Base-by-base conservation (phyloP, 169 alveolate genomes). In the Sarcocystis neurona region DNA sequence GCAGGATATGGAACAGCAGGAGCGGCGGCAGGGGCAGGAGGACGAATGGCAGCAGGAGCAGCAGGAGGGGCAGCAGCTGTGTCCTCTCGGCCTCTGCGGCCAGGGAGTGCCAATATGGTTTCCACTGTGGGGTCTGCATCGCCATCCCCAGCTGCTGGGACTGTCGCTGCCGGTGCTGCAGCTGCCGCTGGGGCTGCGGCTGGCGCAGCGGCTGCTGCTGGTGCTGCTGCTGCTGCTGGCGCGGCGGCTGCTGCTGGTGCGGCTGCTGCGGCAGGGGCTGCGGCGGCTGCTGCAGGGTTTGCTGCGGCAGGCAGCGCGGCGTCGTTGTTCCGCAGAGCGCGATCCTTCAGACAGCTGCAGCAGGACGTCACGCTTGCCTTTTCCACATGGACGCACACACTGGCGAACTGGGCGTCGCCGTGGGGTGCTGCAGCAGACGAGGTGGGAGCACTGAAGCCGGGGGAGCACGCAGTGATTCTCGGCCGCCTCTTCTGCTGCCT, bases 291-390 rank as follows among this genome's bases (percentile, higher is more conserved):
- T 39, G 82, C 6, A 37, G 0, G 34, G 30, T 18, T 18, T 3
- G 50, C 82, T 37, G 2, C 53, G 46, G 58, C 82, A 48, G 32
- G 18, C 47, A 27, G 58, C 15, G 75, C 56, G 5, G 1, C 47
- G 34, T 72, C 82, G 47, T 56, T 72, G 1, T 72, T 72, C 34
- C 0, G 82, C 30, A 37, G 89, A 5, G 89, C 66, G 27, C 89
- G 89, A 20, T 84, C 89, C 32, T 50, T 84, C 34, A 70, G 70
- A 46, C 89, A 84, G 82, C 82, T 84, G 70, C 89, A 84, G 70
- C 80, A 84, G 43, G 89, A 84, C 34, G 89, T 84, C 30, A 72
- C 79, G 4, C 82, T 72, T 23, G 80, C 41, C n/a, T 72, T 84
- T 39, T 60, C 79, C 50, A 84, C 79, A 41, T 84, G 89, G 89